A percentile compares a stretch with the other conserved stretches of the same genome.
phyloP scores from a whole-genome alignment of 495 filamentous ascomycete genomes.

The Aspergillus incahuasiensis region DNA sequence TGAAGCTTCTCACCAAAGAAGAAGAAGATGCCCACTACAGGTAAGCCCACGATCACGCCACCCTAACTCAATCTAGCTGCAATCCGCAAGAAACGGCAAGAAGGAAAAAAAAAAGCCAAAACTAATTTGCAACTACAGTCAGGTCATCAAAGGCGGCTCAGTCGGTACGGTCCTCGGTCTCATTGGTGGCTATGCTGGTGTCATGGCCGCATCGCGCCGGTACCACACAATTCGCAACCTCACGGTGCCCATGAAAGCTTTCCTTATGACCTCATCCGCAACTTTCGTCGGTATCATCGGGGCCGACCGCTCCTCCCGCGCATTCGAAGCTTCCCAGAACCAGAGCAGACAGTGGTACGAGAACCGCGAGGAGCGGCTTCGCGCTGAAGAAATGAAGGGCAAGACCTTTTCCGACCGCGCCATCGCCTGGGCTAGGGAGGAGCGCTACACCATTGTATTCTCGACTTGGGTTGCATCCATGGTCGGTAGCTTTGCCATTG shows the following conservation, averaged over 20 bases:
- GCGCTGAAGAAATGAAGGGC: conserved; percentile 41
- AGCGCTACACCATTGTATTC: conserved; percentile 88
- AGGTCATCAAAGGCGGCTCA: conserved; percentile 73
- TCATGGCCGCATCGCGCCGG: conserved; percentile 55
- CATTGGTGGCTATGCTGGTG: conserved; percentile 57
- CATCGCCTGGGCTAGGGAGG: conserved; percentile 60
- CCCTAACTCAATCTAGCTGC: neutral
- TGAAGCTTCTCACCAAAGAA: conserved; percentile 95
- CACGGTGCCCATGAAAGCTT: conserved; percentile 82
- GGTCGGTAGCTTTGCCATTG: conserved; percentile 68
- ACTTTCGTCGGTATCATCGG: conserved; percentile 83
- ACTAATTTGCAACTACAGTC: conserved; percentile 31
- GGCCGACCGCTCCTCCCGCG: conserved; percentile 74
- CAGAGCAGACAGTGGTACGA: conserved; percentile 58
- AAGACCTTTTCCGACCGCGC: conserved; percentile 53
- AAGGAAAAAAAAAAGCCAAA: neutral
- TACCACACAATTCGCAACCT: conserved; percentile 72
- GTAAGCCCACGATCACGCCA: conserved; percentile 30
- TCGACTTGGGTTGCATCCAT: conserved; percentile 80
- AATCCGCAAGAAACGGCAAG: too few species aligned
- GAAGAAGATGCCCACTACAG: conserved; percentile 69
- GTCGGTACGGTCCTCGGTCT: conserved; percentile 65
- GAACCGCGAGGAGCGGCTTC: conserved; percentile 54
- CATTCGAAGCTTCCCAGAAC: conserved; percentile 67
- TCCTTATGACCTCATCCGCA: conserved; percentile 75